Evolutionary conservation across 352 stramenopile genomes (phyloP).

Genomic region (Elongisporangium anandrum): DNA sequence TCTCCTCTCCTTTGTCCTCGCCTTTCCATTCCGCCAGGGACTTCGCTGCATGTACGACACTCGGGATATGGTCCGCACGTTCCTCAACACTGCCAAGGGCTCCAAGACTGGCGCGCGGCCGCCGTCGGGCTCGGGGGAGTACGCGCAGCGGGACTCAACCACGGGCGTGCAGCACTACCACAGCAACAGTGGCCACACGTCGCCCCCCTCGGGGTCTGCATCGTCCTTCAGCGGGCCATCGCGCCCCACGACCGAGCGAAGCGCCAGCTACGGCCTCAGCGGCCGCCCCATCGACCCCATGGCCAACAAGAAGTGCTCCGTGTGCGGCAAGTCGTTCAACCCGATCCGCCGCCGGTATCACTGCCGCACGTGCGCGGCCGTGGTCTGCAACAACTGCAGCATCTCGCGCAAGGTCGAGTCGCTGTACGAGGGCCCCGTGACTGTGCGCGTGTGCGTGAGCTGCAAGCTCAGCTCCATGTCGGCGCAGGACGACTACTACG

Average conservation of each 20-base stretch:
- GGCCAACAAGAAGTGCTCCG: conserved; percentile 62
- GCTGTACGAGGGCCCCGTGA: conserved; percentile 44
- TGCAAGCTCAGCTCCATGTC: conserved; percentile 76
- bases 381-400: conserved; percentile 80
- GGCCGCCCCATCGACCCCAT: conserved; percentile 3
- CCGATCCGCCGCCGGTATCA: conserved; percentile 71
- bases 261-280: neutral
- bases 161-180: neutral
- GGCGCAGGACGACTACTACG: conserved; percentile 74
- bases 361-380: conserved; percentile 63
- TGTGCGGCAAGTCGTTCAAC: conserved; percentile 84
- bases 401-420: conserved; percentile 53
- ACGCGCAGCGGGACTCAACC: neutral
- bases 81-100: neutral
- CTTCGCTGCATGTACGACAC: neutral
- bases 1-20: neutral
- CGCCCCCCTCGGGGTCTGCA: neutral
- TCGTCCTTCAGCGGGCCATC: neutral
- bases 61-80: neutral
- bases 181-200: neutral
- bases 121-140: neutral
- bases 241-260: neutral
- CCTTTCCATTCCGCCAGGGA: neutral
- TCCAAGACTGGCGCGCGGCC: neutral
- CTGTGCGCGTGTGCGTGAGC: conserved; percentile 72